Evolutionary conservation across 139 green algal genomes (phyloP), one percentile per base, ranked within the genome.

Genomic region (Chlamydomonas sphaeroides): DNA sequence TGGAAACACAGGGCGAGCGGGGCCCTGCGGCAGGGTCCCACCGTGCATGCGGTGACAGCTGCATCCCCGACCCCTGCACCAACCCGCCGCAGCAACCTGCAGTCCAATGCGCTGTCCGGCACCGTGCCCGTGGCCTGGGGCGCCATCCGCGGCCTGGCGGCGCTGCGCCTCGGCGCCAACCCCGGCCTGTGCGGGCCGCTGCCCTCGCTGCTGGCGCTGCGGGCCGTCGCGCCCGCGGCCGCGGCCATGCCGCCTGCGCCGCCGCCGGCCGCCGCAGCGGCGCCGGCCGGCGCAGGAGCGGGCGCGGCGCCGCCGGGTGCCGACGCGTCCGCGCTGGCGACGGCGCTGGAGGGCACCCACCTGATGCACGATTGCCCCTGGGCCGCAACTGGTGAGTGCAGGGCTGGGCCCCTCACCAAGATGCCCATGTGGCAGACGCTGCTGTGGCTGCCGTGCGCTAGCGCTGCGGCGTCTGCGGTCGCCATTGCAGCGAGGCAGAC

Each of bases 301-400:
- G 2, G 1, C 68, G 45, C 36, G 17, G n/a, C 42, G 36, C n/a
- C 45, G 32, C 3, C 32, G 10, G 45, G 45, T 53, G 45, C 11
- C 45, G 45, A 14, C 45, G 45, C 33, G 23, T 39, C 59, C 21
- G 74, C 74, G 17, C 59, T 71, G 56, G 57, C 74, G 8, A 41
- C 62, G 0, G 75, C 75, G 18, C 39, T 82, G 33, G 42, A 63
- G 26, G 75, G 75, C 32, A 82, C 75, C 11, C 30, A 11, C 32
- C 62, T 82, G 62, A 61, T 82, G 75, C 62, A 32, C n/a, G 21
- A 35, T 26, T 82, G 75, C 62, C 42, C 75, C 23, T 82, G 75
- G 75, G 45, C 75, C 5, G 5, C 30, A 6, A 62, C 74, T 35
- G 74, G 74, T 70, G 30, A 0, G 72, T 53, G 45, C 11, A 21